phyloP scores from a whole-genome alignment of 805 yeast species.

The Cyberlindnera euphorbiae region DNA sequence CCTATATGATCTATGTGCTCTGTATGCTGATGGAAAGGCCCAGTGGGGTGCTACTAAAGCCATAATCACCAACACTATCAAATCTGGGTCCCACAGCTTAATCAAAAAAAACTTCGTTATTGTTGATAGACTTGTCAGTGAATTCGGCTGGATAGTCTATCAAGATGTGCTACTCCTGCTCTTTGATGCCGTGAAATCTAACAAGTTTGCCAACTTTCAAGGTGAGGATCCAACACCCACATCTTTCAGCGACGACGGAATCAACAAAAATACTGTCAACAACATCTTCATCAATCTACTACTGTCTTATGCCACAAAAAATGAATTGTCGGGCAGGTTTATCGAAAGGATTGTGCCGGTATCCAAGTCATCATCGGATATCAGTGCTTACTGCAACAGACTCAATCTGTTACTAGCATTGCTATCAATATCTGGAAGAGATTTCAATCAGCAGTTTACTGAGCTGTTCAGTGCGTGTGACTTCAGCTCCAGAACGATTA shows the following conservation, averaged over 20 bases:
- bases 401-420: slow-evolving; percentile 18
- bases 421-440: slow-evolving; percentile 12
- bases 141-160: too few species aligned
- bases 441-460: slow-evolving; percentile 14
- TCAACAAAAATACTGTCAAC: slow-evolving; percentile 11
- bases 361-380: slow-evolving; percentile 12
- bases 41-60: slow-evolving; percentile 11
- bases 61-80: slow-evolving; percentile 2
- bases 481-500: background rate
- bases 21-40: slow-evolving; percentile 1
- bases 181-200: slow-evolving; percentile 17
- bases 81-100: background rate
- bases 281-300: slow-evolving; percentile 20
- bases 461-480: slow-evolving; percentile 14
- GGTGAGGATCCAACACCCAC: slow-evolving; percentile 12
- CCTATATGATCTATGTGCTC: slow-evolving; percentile 11
- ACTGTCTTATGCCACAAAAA: slow-evolving; percentile 3
- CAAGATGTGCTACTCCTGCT: too few species aligned
- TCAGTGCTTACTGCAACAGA: slow-evolving; percentile 20
- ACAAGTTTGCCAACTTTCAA: slow-evolving; percentile 18
- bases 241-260: slow-evolving; percentile 5
- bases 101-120: slow-evolving; percentile 9
- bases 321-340: slow-evolving; percentile 12
- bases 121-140: slow-evolving; percentile 7
- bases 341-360: slow-evolving; percentile 22